These are phyloP conservation scores for Septoria linicola DNA, from an alignment of 2,329 filamentous ascomycete genomes.

Conservation along the genomic window DNA sequence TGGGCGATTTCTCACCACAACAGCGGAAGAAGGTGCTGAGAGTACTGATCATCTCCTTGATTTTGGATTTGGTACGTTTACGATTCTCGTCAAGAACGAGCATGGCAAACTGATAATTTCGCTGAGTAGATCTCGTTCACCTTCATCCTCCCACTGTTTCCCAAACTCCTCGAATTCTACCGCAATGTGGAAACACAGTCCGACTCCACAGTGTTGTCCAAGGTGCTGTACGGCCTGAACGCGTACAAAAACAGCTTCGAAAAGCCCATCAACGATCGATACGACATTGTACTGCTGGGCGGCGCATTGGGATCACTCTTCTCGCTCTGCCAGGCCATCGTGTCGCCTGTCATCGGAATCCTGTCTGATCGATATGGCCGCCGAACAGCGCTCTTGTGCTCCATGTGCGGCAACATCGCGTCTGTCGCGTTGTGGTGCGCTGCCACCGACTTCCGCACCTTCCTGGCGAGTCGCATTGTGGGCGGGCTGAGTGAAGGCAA, in stretches of 20 bases:
- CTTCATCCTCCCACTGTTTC: constrained; percentile 95
- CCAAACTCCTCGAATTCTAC: constrained; percentile 94
- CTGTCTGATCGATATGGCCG: constrained; percentile 88
- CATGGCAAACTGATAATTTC: constrained; percentile 1
- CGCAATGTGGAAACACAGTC: constrained; percentile 70
- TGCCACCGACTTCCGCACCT: constrained; percentile 92
- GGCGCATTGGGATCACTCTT: constrained; percentile 93
- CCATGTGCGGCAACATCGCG: constrained; percentile 89
- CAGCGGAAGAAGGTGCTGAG: constrained; percentile 28
- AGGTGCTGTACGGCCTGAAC: constrained; percentile 79
- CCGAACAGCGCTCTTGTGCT: constrained; percentile 79
- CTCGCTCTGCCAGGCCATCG: constrained; percentile 85
- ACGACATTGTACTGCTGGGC: constrained; percentile 93
- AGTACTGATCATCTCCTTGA: constrained; percentile 28
- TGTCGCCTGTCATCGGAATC: constrained; percentile 84
- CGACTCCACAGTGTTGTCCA: constrained; percentile 67
- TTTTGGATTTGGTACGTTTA: constrained; percentile 28
- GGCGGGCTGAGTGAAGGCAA: constrained; percentile 96
- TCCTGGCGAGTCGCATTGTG: constrained; percentile 87
- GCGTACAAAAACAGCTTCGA: constrained; percentile 92
- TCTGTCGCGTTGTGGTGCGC: constrained; percentile 93
- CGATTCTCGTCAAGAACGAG: not conserved
- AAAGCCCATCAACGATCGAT: constrained; percentile 88
- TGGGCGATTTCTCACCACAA: constrained; percentile 20
- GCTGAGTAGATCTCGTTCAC: constrained; percentile 86